Evolutionary conservation across 148 eudicot genomes (phyloP).

Genomic region (Amaranthus hypochondriacus): DNA sequence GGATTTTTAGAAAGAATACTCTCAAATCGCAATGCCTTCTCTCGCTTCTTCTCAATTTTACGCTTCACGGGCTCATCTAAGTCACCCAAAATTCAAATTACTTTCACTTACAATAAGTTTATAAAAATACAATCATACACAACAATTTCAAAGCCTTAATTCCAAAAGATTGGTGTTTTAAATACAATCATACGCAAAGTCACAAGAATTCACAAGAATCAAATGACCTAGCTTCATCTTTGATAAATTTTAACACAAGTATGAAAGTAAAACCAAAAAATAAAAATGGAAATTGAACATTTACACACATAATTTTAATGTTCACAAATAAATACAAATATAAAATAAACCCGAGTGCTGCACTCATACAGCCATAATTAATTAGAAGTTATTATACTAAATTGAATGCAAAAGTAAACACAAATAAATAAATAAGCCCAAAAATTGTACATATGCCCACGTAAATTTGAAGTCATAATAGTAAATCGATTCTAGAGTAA

Average conservation of each 20-base stretch:
- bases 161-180: too few relatives aligned
- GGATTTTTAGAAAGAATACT: conserved; percentile 67
- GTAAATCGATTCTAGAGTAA: neutral
- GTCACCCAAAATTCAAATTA: conserved; percentile 12
- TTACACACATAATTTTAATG: neutral
- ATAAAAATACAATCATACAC: neutral
- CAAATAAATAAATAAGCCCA: neutral
- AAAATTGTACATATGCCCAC: neutral
- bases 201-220: too few relatives aligned
- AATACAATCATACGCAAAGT: too few relatives aligned
- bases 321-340: neutral
- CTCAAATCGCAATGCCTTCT: conserved; percentile 64
- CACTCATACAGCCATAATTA: neutral
- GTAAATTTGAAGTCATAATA: neutral
- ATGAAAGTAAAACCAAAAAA: too few relatives aligned
- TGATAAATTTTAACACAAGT: too few relatives aligned
- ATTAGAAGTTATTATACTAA: neutral
- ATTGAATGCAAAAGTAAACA: neutral
- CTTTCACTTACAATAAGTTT: neutral
- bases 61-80: conserved; percentile 77
- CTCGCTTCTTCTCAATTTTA: conserved; percentile 78
- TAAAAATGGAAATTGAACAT: too few relatives aligned
- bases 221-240: too few relatives aligned
- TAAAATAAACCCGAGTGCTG: neutral
- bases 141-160: too few relatives aligned